Conservation (phyloP, 352 stramenopile genomes). For the Phytophthora citricola region DNA sequence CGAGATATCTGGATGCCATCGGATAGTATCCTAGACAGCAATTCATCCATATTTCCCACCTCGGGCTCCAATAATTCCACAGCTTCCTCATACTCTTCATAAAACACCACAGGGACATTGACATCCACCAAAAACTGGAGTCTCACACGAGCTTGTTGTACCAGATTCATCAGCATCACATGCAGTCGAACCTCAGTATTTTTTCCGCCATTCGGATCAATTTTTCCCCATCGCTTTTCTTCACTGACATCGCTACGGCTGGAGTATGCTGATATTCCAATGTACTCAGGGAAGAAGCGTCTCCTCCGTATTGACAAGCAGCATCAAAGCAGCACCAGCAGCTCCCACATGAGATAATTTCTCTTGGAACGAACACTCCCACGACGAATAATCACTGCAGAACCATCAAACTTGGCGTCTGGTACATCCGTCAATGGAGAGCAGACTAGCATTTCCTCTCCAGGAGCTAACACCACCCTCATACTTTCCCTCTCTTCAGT, state of each 20-base stretch:
- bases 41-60: conserved; percentile 28
- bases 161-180: background rate
- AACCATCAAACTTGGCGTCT: conserved; percentile 4
- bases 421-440: background rate
- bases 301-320: conserved; percentile 53
- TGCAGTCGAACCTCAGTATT: background rate
- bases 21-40: conserved; percentile 26
- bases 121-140: conserved; percentile 44
- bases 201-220: conserved; percentile 21
- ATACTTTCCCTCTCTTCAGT: background rate
- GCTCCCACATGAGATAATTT: conserved; percentile 40
- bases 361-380: conserved; percentile 50
- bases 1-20: background rate
- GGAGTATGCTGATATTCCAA: conserved; percentile 24
- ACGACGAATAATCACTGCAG: conserved; percentile 40
- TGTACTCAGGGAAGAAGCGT: conserved; percentile 33
- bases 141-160: conserved; percentile 37
- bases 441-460: conserved; percentile 32
- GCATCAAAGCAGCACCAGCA: conserved; percentile 30
- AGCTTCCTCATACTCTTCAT: conserved; percentile 40
- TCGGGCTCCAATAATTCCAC: conserved; percentile 10
- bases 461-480: conserved; percentile 24
- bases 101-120: conserved; percentile 40
- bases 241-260: conserved; percentile 37
- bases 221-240: conserved; percentile 31